These are phyloP conservation scores for Termitomyces sp. DNA, from an alignment of 768 basidiomycete species.

Conservation along the genomic window DNA sequence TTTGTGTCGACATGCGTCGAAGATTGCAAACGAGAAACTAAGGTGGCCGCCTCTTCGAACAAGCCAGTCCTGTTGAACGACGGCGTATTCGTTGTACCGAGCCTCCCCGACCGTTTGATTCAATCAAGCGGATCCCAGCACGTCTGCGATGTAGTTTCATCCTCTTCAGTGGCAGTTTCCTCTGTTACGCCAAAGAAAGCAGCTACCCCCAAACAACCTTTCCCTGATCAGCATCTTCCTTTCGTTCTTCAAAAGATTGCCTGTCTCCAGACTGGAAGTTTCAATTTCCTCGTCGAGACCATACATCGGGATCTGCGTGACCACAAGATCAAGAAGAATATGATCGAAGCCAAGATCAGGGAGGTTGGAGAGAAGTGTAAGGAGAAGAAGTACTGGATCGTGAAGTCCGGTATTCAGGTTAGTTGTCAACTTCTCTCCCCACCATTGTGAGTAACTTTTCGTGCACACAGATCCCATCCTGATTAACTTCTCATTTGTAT, in stretches of 20 bases:
- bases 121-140: constrained; percentile 11
- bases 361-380: constrained; percentile 75
- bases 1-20: constrained; percentile 52
- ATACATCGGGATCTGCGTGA: constrained; percentile 63
- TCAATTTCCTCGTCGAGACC: constrained; percentile 65
- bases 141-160: constrained; percentile 11
- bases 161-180: constrained; percentile 10
- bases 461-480: constrained; percentile 5
- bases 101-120: constrained; percentile 34
- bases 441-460: background rate
- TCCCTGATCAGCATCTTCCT: constrained; percentile 64
- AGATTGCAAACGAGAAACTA: constrained; percentile 24
- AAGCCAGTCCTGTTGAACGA: constrained; percentile 17
- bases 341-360: constrained; percentile 74
- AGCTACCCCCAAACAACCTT: constrained; percentile 46
- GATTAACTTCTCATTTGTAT: background rate
- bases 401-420: constrained; percentile 40
- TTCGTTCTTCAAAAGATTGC: constrained; percentile 60
- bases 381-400: constrained; percentile 68
- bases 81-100: constrained; percentile 40
- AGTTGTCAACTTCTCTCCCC: background rate
- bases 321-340: constrained; percentile 78
- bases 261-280: constrained; percentile 52
- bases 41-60: constrained; percentile 5
- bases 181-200: constrained; percentile 24